Conservation (phyloP, 1,284 basidiomycete species). For the Kwoniella shivajii region DNA sequence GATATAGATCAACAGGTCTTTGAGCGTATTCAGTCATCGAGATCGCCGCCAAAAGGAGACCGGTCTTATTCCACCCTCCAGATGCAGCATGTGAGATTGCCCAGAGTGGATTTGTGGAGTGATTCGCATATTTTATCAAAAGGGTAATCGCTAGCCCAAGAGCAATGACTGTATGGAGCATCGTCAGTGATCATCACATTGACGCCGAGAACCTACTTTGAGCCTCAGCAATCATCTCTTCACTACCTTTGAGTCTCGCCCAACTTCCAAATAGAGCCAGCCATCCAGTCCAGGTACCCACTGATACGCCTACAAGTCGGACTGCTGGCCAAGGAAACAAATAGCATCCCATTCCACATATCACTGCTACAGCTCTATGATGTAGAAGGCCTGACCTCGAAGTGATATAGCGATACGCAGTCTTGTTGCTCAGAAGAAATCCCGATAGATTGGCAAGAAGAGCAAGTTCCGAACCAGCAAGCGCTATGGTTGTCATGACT, state of each 20-base stretch:
- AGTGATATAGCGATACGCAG: slow-evolving; percentile 57
- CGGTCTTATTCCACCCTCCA: slow-evolving; percentile 72
- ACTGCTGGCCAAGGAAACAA: slow-evolving; percentile 61
- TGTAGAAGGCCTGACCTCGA: slow-evolving; percentile 59
- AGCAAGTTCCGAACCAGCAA: slow-evolving; percentile 71
- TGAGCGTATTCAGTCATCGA: slow-evolving; percentile 45
- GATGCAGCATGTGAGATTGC: slow-evolving; percentile 69
- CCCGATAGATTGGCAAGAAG: slow-evolving; percentile 69
- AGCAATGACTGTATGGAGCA: slow-evolving; percentile 59
- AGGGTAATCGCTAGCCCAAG: slow-evolving; percentile 70
- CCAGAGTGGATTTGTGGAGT: slow-evolving; percentile 87
- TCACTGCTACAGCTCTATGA: slow-evolving; percentile 60
- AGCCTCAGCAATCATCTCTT: slow-evolving; percentile 54
- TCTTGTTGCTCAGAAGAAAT: slow-evolving; percentile 60
- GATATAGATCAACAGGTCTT: slow-evolving; percentile 42
- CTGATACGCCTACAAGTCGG: slow-evolving; percentile 63
- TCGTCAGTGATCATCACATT: neutral
- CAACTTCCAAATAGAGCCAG: slow-evolving; percentile 63
- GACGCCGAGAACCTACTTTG: slow-evolving; percentile 65
- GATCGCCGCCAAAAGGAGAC: slow-evolving; percentile 56
- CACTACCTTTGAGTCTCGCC: slow-evolving; percentile 59
- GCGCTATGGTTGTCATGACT: slow-evolving; percentile 23
- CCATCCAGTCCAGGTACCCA: slow-evolving; percentile 61
- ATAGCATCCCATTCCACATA: slow-evolving; percentile 65
- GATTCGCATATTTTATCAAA: slow-evolving; percentile 74